Percentiles rank a stretch among this genome's conserved stretches.
Conservation (phyloP, 345 rosid species). For the Pistacia integerrima region DNA sequence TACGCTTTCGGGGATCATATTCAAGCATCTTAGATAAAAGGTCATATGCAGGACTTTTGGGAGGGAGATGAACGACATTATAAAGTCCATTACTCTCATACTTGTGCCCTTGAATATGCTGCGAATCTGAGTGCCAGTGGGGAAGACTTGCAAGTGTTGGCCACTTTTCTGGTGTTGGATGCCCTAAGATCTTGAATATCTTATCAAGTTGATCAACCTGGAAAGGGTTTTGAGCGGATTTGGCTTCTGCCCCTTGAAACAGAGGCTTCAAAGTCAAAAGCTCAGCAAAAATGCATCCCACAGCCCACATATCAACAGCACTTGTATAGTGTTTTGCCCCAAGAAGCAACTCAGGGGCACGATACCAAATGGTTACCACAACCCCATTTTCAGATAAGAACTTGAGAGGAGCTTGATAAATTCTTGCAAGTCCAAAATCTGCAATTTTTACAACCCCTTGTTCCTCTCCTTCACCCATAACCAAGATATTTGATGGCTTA, state of each 20-base stretch:
- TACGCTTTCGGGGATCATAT: conserved; percentile 87
- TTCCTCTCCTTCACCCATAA: conserved; percentile 98
- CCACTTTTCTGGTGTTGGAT: conserved; percentile 95
- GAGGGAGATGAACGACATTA: conserved; percentile 66
- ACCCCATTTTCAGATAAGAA: conserved; percentile 87
- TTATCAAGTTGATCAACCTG: conserved; percentile 97
- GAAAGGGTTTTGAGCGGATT: conserved; percentile 81
- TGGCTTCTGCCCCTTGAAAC: conserved; percentile 96
- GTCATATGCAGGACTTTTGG: conserved; percentile 69
- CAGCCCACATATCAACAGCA: conserved; percentile 99
- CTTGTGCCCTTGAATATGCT: conserved; percentile 84
- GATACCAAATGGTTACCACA: conserved; percentile 99
- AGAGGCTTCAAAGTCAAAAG: conserved; percentile 94
- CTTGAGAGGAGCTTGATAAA: conserved; percentile 94
- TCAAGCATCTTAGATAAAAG: conserved; percentile 93
- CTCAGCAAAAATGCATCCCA: conserved; percentile 98
- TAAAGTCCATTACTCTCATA: conserved; percentile 71
- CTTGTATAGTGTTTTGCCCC: conserved; percentile 98
- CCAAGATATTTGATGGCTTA: conserved; percentile 98
- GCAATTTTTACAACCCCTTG: conserved; percentile 95
- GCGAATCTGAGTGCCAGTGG: conserved; percentile 77
- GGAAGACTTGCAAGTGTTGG: conserved; percentile 82
- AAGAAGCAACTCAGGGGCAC: conserved; percentile 97
- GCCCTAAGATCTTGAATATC: conserved; percentile 97
- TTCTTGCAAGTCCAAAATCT: conserved; percentile 96